phyloP scores from a whole-genome alignment of 1,284 basidiomycete species.

The Spongiforma sp. region DNA sequence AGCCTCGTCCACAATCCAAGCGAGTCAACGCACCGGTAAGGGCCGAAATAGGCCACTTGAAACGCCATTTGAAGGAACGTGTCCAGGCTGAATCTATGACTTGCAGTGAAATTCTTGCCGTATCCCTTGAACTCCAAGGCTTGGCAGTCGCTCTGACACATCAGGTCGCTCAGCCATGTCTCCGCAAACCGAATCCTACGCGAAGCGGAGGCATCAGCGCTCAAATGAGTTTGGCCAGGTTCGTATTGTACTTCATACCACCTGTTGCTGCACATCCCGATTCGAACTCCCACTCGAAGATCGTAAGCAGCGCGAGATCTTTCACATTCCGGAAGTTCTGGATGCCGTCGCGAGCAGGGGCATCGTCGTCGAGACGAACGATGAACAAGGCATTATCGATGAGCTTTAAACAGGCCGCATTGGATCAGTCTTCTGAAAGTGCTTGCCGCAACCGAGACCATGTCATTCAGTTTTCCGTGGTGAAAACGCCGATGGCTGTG shows the following conservation, averaged over 20 bases:
- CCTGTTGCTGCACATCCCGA: conserved; percentile 95
- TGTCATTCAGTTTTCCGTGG: conserved; percentile 93
- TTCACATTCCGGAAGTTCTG: conserved; percentile 34
- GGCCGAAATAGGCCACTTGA: conserved; percentile 96
- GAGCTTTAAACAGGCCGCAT: conserved; percentile 79
- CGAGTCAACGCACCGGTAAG: conserved; percentile 71
- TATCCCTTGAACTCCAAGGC: conserved; percentile 88
- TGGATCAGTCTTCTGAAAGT: conserved; percentile 71
- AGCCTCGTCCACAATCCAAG: background rate
- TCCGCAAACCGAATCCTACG: conserved; percentile 92
- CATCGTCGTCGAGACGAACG: conserved; percentile 91
- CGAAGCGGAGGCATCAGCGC: conserved; percentile 81
- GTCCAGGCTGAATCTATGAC: conserved; percentile 92
- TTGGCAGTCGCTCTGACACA: conserved; percentile 97
- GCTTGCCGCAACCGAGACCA: conserved; percentile 83
- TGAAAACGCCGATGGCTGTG: conserved; percentile 81
- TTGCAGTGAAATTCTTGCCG: conserved; percentile 87
- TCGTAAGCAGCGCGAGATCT: conserved; percentile 85
- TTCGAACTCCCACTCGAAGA: conserved; percentile 81
- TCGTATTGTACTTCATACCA: conserved; percentile 85
- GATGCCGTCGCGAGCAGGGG: conserved; percentile 49
- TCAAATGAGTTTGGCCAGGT: conserved; percentile 98
- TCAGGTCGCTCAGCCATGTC: conserved; percentile 92
- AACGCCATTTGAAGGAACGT: conserved; percentile 98
- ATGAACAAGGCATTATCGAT: conserved; percentile 92